Conservation (phyloP, 148 eudicot genomes). For the Camellia sinensis region DNA sequence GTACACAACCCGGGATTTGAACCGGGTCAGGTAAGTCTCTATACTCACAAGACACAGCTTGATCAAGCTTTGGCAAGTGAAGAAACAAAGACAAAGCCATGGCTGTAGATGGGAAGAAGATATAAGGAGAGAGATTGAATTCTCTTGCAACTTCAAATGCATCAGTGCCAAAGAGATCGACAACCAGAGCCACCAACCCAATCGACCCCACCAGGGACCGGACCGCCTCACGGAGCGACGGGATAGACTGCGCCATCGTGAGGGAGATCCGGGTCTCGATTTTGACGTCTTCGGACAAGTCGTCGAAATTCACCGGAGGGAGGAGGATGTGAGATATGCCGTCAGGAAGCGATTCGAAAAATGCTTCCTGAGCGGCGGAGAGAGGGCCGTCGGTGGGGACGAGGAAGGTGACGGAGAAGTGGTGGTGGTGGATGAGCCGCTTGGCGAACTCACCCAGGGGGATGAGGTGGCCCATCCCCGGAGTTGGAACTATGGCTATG, state of each 20-base stretch:
- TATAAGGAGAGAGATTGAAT: slow-evolving; percentile 31
- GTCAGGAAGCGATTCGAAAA: slow-evolving; percentile 37
- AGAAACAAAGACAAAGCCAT: slow-evolving; percentile 34
- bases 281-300: slow-evolving; percentile 13
- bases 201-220: neutral
- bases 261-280: slow-evolving; percentile 31
- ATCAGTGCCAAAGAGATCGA: slow-evolving; percentile 46
- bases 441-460: slow-evolving; percentile 52
- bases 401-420: slow-evolving; percentile 35
- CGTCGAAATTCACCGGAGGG: slow-evolving; percentile 31
- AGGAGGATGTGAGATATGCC: slow-evolving; percentile 27
- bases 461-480: slow-evolving; percentile 75
- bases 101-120: slow-evolving; percentile 43
- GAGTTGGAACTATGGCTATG: slow-evolving; percentile 44
- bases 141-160: slow-evolving; percentile 42
- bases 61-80: slow-evolving; percentile 42
- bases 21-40: slow-evolving; percentile 32
- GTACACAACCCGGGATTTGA: slow-evolving; percentile 48
- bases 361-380: slow-evolving; percentile 19
- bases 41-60: slow-evolving; percentile 31
- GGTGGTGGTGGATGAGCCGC: slow-evolving; percentile 36
- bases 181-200: slow-evolving; percentile 32
- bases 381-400: slow-evolving; percentile 33
- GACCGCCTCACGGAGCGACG: slow-evolving; percentile 11
- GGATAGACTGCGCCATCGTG: slow-evolving; percentile 23